Evolutionary conservation across 1,284 basidiomycete species (phyloP), one percentile per base, ranked within the genome.

Genomic region (Meira miltonrushii): DNA sequence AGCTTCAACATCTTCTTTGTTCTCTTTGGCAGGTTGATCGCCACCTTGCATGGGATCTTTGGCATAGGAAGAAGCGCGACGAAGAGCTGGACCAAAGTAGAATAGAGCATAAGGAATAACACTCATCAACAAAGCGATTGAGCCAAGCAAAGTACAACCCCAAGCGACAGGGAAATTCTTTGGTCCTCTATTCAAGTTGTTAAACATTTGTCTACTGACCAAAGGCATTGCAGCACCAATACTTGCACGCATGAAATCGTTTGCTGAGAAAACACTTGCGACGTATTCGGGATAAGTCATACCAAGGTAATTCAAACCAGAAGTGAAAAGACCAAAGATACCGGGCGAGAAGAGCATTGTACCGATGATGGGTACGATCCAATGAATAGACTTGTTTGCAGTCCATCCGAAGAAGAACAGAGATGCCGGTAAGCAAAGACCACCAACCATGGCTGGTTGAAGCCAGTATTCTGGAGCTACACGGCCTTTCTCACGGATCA

Each of bases 341-440:
- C 65, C 65, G 10, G 69, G 46, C 17, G 52, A 39, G 60, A 71
- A 74, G 28, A 72, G 43, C 2, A 39, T 11, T 28, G 60, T 59
- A 37, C 64, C 23, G 44, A 68, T 53, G 48, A 69, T 65, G n/a
- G 70, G 70, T 2, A 62, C 68, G 28, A 72, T 72, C 65, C 65
- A 74, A 58, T 69, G 70, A 43, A 72, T 68, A 0, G 60, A 60
- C 4, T 60, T 63, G 19, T 49, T 66, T 0, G 66, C 57, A 0
- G 72, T 74, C 72, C 72, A 74, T 11, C 68, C 72, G 40, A 74
- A 71, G 1, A 60, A 61, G 50, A 74, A 74, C 57, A 74, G 57
- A 60, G 62, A 65, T 39, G 71, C 57, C 2, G 71, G 71, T 11
- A 85, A 85, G 1, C 92, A 89, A 57, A 57, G 61, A 1, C 60